Percentiles rank a stretch among this genome's conserved stretches.
Evolutionary conservation across 768 basidiomycete genomes (phyloP).

Genomic region (Mycena rosella): DNA sequence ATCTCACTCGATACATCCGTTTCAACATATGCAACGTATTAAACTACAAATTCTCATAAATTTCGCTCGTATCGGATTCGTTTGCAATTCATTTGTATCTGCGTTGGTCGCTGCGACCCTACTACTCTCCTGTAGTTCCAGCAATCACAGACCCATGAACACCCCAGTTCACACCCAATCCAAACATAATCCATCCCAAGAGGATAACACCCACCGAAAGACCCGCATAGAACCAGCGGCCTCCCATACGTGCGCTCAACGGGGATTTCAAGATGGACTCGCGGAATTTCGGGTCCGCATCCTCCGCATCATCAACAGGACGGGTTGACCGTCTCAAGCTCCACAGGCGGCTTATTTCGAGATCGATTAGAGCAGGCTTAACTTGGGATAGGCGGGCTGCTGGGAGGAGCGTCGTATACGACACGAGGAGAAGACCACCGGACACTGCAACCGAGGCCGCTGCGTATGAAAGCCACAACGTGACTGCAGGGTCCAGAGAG

Average conservation of each 20-base stretch:
- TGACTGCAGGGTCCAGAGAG: conserved; percentile 53
- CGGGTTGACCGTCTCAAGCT: conserved; percentile 4
- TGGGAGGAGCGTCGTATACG: conserved; percentile 48
- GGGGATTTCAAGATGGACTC: conserved; percentile 50
- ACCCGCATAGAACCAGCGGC: conserved; percentile 19
- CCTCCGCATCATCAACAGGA: conserved; percentile 26
- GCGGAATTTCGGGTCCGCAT: conserved; percentile 38
- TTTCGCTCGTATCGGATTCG: too few species aligned
- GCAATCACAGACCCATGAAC: conserved; percentile 52
- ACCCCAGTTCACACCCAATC: conserved; percentile 56
- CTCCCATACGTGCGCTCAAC: not conserved
- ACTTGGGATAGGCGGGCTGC: conserved; percentile 55
- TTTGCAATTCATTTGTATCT: too few species aligned
- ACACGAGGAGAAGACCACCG: conserved; percentile 46
- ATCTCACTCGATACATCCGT: too few species aligned
- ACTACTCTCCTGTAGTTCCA: conserved; percentile 46
- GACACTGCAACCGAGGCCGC: conserved; percentile 51
- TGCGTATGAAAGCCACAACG: conserved; percentile 56
- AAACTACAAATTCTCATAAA: too few species aligned
- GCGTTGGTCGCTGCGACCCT: too few species aligned
- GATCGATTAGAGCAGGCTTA: conserved; percentile 43
- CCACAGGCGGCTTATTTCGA: conserved; percentile 47
- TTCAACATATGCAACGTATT: too few species aligned
- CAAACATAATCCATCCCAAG: conserved; percentile 58
- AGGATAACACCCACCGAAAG: conserved; percentile 45